Base-by-base conservation (phyloP, 805 yeast species). In the Lipomyces anomalus region DNA sequence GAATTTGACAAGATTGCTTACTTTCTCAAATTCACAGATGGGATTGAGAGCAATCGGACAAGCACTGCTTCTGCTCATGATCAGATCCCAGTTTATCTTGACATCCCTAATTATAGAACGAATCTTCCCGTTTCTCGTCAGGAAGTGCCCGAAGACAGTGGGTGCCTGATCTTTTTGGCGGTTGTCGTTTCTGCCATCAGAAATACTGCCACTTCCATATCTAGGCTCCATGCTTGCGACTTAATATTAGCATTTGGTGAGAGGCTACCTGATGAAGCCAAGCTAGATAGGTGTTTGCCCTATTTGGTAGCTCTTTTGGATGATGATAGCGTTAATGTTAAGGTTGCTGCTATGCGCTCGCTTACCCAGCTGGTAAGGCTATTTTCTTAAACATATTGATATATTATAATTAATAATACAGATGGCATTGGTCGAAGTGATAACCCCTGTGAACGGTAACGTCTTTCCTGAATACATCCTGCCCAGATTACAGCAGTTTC, bases 261-360 rank as follows among this genome's bases (percentile, higher is more conserved):
- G 57, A 75, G 78, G 46, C 69, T 87, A 1, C 75, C 77, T 21
- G 97, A 92, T 60, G 95, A 84, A 46, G 80, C 80, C 13, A 90
- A 88, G 60, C 67, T 92, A 33, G 97, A 92, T 61, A 66, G 97
- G 37, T 78, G 87, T 26, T 63, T 92, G 21, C 97, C 98, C 0
- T 86, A 82, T 59, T 62, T 92, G 21, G 74, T 85, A 20, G 67
- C 78, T n/a, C 68, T 87, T 43, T 62, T 89, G 11, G 87, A 84
- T 42, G 95, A 86, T 49, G 66, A 72, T 1, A 72, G 80, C 17
- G 71, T 78, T 0, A 75, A 72, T 38, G 92, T 87, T 3, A 84
- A 82, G 42, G 73, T 79, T 1, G 67, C 78, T 2, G 84, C 95
- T 0, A 56, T 92, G 5, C 68, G 76, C 38, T 67, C 80, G 1